phyloP scores from a whole-genome alignment of 169 alveolate genomes.

The Babesia sp. region DNA sequence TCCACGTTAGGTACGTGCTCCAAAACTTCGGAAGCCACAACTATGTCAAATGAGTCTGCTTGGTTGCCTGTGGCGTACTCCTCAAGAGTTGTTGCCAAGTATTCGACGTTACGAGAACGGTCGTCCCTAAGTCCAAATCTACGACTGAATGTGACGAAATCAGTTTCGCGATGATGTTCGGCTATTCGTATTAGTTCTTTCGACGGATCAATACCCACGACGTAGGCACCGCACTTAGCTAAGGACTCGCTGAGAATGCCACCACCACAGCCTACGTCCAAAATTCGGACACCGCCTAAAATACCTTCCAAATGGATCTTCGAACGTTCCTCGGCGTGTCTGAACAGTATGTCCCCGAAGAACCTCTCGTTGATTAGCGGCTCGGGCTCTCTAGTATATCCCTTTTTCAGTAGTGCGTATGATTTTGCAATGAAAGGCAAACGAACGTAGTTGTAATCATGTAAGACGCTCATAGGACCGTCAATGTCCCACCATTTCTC shows the following conservation, averaged over 20 bases:
- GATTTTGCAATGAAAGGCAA: slow-evolving; percentile 66
- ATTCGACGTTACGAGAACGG: slow-evolving; percentile 27
- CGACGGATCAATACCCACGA: slow-evolving; percentile 77
- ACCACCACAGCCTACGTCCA: slow-evolving; percentile 87
- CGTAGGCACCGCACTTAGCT: slow-evolving; percentile 79
- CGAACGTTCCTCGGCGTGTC: slow-evolving; percentile 26
- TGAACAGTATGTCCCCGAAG: neutral
- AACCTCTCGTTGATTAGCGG: neutral
- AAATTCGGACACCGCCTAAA: slow-evolving; percentile 46
- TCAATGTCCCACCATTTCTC: slow-evolving; percentile 65
- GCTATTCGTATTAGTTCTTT: slow-evolving; percentile 48
- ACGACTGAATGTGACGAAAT: slow-evolving; percentile 15
- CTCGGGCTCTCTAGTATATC: too few relatives aligned
- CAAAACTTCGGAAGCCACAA: slow-evolving; percentile 64
- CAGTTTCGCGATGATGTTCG: slow-evolving; percentile 20
- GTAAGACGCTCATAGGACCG: slow-evolving; percentile 63
- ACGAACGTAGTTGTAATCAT: slow-evolving; percentile 67
- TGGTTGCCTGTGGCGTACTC: slow-evolving; percentile 11
- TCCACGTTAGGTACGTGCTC: slow-evolving; percentile 53
- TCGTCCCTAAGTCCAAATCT: slow-evolving; percentile 42
- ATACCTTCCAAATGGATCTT: slow-evolving; percentile 38
- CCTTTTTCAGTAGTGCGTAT: slow-evolving; percentile 1
- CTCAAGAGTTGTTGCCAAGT: slow-evolving; percentile 29
- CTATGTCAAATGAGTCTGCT: slow-evolving; percentile 29
- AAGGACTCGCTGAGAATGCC: slow-evolving; percentile 82